Base-by-base conservation (phyloP, 1,139 yeast genomes). In the Yamadazyma aaseri region DNA sequence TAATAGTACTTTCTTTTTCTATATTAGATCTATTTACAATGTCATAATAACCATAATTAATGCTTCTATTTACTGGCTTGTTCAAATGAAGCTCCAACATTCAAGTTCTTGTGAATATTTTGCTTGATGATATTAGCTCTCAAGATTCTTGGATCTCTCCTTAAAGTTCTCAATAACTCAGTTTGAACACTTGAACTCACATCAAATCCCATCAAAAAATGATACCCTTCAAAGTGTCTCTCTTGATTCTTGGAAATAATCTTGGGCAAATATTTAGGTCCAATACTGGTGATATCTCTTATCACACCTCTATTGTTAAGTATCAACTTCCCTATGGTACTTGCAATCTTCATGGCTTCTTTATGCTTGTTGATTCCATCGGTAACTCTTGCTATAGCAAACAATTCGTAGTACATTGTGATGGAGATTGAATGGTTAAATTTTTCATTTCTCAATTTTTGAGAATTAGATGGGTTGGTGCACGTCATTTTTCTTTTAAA, bases 301-400 rank as follows among this genome's bases (percentile, higher is more conserved):
- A 92, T 79, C 12, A 92, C 89, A 33, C 98, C 98, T 72, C 96
- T 86, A 60, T 92, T 89, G 44, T 81, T 78, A 42, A 92, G 75
- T 28, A 92, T 78, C 54, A 87, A 71, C 55, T 79, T 83, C 14
- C 97, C 97, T 20, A 89, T 73, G 5, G 95, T 86, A 13, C 81
- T 71, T n/a, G 82, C 84, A 38, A 84, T 79, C 47, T 77, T 79
- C 30, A 65, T 78, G 8, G 92, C 92, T 49, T 85, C 94, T 31
- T 69, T 62, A 36, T 75, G 72, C 29, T 74, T 72, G 31, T 67
- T 63, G 22, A 65, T 53, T 3, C 82, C 80, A 45, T 79, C 77
- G 17, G 79, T 61, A 28, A 81, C 78, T 67, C 97, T 86, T 14
- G 96, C 89, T 46, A 89, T 84, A 32, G 96, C 96, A 43, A 89